Percentiles rank a stretch among this genome's conserved stretches.
Evolutionary conservation across 495 filamentous ascomycete species (phyloP).

Genomic region (Acidiella bohemica): DNA sequence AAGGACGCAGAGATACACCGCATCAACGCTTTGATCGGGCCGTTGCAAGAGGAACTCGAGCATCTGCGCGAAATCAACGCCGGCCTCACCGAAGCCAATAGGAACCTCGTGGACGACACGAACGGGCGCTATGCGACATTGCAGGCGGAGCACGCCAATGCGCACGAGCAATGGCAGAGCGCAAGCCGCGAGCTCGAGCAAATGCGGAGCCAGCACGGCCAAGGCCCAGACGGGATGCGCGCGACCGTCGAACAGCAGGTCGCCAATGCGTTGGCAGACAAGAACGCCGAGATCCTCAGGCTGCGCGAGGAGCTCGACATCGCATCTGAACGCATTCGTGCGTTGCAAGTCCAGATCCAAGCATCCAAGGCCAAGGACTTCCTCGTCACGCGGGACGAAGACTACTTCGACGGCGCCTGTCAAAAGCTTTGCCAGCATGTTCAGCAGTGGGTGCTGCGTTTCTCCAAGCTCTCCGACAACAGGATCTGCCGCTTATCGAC

Average conservation of each 20-base stretch:
- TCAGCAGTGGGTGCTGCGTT: conserved; percentile 89
- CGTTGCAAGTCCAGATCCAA: conserved; percentile 73
- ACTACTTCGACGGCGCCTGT: conserved; percentile 90
- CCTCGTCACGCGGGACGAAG: conserved; percentile 69
- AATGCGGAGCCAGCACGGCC: conserved; percentile 43
- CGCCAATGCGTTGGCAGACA: conserved; percentile 47
- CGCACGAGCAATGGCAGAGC: conserved; percentile 35
- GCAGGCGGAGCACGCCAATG: conserved; percentile 43
- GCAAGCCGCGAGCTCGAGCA: conserved; percentile 48
- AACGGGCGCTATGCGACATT: conserved; percentile 46
- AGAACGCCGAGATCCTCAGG: conserved; percentile 63
- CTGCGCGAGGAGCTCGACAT: conserved; percentile 65
- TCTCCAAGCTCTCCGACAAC: conserved; percentile 90
- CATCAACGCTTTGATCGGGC: conserved; percentile 60
- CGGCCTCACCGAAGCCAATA: conserved; percentile 55
- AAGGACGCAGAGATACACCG: conserved; percentile 68
- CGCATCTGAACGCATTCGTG: conserved; percentile 62
- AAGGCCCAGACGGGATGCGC: conserved; percentile 51
- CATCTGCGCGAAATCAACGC: conserved; percentile 64
- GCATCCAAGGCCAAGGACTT: conserved; percentile 49
- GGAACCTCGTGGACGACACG: conserved; percentile 48
- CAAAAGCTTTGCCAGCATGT: conserved; percentile 86
- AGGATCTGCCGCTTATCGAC: conserved; percentile 64
- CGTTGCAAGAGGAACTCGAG: conserved; percentile 63
- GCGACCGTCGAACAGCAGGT: conserved; percentile 48